A percentile compares a stretch with the other conserved stretches of the same genome.
Conservation (phyloP, 148 eudicot species). For the Nepenthes gracilis region DNA sequence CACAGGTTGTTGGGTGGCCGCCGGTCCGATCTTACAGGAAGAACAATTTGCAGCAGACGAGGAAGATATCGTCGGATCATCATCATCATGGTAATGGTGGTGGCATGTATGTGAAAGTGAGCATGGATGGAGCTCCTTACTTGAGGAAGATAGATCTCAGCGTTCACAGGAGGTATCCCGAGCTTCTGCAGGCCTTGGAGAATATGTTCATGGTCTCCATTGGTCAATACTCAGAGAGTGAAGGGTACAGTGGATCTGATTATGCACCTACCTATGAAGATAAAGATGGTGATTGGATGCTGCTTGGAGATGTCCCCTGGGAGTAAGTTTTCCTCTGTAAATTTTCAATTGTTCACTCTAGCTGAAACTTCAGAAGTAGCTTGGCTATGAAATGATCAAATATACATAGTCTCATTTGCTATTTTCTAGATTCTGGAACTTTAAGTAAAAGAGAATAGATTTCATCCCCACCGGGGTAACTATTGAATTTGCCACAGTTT, state of each 20-base stretch:
- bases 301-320: constrained; percentile 20
- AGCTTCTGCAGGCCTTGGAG: constrained; percentile 42
- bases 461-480: no score
- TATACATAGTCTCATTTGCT: no score
- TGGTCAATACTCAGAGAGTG: constrained; percentile 42
- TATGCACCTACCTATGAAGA: constrained; percentile 47
- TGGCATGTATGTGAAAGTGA: constrained; percentile 58
- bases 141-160: constrained; percentile 59
- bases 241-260: constrained; percentile 47
- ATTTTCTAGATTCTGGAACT: no score
- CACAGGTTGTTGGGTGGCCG: constrained; percentile 73
- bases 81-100: constrained; percentile 9
- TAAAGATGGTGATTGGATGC: constrained; percentile 83
- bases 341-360: background rate
- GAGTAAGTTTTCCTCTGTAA: background rate
- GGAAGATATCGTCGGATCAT: constrained; percentile 19
- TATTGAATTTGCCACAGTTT: no score
- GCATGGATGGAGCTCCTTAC: constrained; percentile 81
- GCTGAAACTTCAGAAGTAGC: no score
- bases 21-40: constrained; percentile 56
- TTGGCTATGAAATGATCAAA: no score
- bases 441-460: no score
- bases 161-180: constrained; percentile 36
- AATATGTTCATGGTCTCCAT: constrained; percentile 48
- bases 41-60: constrained; percentile 22